phyloP scores from a whole-genome alignment of 768 basidiomycete species.

The Hericium alpestre region DNA sequence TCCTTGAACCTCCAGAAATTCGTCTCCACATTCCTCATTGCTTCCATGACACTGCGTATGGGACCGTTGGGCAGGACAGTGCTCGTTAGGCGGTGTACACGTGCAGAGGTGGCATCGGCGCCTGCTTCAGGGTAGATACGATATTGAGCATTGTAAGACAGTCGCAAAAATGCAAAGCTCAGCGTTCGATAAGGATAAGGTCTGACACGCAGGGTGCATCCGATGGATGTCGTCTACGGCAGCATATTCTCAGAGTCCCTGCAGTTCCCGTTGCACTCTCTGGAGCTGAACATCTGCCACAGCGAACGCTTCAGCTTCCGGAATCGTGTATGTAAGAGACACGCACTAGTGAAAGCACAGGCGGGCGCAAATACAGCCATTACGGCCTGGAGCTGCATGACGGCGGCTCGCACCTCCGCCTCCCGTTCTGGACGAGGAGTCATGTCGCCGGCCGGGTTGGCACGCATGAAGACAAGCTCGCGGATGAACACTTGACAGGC shows the following conservation, averaged over 20 bases:
- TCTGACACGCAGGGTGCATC: too few species aligned
- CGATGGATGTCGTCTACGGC: too few species aligned
- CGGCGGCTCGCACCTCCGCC: constrained; percentile 4
- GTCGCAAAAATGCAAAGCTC: too few species aligned
- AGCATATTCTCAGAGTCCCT: neutral
- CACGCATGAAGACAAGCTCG: constrained; percentile 7
- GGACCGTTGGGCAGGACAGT: too few species aligned
- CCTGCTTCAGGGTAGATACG: too few species aligned
- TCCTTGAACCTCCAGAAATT: too few species aligned
- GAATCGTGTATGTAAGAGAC: neutral
- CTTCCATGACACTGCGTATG: too few species aligned
- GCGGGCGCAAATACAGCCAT: constrained; percentile 4
- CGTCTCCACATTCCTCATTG: too few species aligned
- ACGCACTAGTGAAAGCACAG: constrained; percentile 9
- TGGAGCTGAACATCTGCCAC: constrained; percentile 7
- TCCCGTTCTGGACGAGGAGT: constrained; percentile 2
- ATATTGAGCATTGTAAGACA: too few species aligned
- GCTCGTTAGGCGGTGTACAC: too few species aligned
- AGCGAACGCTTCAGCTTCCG: neutral
- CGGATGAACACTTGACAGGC: neutral
- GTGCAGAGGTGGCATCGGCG: too few species aligned
- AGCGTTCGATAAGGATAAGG: too few species aligned
- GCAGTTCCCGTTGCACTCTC: constrained; percentile 8
- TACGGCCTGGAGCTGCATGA: constrained; percentile 8
- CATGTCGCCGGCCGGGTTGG: constrained; percentile 2